Evolutionary conservation across 176 grass and related monocot species (phyloP).

Genomic region (Dactylis glomerata): DNA sequence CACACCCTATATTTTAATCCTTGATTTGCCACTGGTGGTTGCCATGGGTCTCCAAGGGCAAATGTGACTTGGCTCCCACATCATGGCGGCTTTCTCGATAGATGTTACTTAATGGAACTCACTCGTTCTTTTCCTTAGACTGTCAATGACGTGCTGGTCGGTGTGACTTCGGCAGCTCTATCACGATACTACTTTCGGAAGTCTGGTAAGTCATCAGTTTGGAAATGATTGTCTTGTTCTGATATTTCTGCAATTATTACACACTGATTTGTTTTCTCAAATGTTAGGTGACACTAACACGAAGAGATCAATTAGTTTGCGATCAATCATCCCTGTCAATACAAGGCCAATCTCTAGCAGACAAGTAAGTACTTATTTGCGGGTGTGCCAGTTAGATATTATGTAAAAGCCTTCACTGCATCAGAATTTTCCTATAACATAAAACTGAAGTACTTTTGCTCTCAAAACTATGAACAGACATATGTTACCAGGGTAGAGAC

Average conservation of each 20-base stretch:
- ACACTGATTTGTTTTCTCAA: neutral
- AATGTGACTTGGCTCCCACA: too few relatives aligned
- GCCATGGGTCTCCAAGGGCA: too few relatives aligned
- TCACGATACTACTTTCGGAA: constrained; percentile 55
- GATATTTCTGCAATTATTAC: neutral
- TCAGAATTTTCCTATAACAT: neutral
- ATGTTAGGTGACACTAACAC: neutral
- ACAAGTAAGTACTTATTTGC: neutral
- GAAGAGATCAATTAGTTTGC: neutral
- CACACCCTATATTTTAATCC: too few relatives aligned
- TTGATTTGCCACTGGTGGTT: too few relatives aligned
- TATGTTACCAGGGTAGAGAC: neutral
- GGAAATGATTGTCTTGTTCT: neutral
- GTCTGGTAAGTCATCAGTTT: neutral
- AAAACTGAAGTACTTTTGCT: neutral
- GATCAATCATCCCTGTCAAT: neutral
- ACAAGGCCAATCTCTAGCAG: neutral
- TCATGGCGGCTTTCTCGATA: too few relatives aligned
- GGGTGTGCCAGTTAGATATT: neutral
- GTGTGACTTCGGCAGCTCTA: constrained; percentile 50
- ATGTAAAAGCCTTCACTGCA: neutral
- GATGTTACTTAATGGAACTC: too few relatives aligned
- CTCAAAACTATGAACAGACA: neutral
- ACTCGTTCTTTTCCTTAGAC: constrained; percentile 25
- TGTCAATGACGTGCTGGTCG: constrained; percentile 65